A percentile compares a stretch with the other conserved stretches of the same genome.
Evolutionary conservation across 306 rosid species (phyloP).

Genomic region (Medicago truncatula): DNA sequence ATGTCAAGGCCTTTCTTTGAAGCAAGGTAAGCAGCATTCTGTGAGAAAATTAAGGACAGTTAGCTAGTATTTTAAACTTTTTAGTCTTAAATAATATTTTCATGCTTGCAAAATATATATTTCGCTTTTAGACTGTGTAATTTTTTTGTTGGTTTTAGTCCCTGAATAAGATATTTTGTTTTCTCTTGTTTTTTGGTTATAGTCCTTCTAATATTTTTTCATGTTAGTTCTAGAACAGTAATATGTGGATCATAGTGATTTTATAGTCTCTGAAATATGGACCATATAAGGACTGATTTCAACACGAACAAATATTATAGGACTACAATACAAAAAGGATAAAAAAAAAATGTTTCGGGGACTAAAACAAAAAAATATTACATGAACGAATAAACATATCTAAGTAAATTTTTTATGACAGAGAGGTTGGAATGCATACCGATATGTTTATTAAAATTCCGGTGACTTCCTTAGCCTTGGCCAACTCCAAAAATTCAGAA

Average conservation of each 20-base stretch:
- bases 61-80: not conserved
- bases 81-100: too few species aligned
- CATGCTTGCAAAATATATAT: too few species aligned
- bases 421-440: not conserved
- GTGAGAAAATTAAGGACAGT: conserved; percentile 23
- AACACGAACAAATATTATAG: too few species aligned
- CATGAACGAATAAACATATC: not conserved
- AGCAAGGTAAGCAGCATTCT: conserved; percentile 86
- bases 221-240: too few species aligned
- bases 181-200: too few species aligned
- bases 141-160: not conserved
- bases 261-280: too few species aligned
- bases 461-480: conserved; percentile 72
- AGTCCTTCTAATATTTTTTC: too few species aligned
- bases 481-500: conserved; percentile 72
- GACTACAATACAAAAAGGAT: too few species aligned
- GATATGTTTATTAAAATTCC: conserved; percentile 71
- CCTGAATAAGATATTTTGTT: not conserved
- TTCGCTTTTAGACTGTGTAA: too few species aligned
- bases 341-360: not conserved
- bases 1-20: conserved; percentile 79
- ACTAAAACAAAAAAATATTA: not conserved
- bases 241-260: too few species aligned
- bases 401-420: not conserved
- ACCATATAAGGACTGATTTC: too few species aligned